A percentile compares a stretch with the other conserved stretches of the same genome.
phyloP scores from a whole-genome alignment of 805 yeast species.

The Maudiozyma pseudohumilis region DNA sequence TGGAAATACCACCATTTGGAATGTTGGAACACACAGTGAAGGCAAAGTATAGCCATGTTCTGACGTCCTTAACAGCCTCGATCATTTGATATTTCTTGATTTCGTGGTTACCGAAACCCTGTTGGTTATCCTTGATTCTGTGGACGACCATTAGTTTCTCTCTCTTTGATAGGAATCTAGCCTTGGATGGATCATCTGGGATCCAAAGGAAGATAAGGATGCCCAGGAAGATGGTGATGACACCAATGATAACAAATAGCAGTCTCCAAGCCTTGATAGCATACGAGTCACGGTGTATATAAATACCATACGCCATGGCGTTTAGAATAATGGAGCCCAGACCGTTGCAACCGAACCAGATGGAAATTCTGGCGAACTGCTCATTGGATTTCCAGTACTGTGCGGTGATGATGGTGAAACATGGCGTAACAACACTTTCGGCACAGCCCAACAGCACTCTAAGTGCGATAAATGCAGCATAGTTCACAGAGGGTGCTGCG shows the following conservation, averaged over 20 bases:
- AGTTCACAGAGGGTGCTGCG: conserved; percentile 36
- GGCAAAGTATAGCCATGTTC: conserved; percentile 39
- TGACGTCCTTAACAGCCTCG: conserved; percentile 41
- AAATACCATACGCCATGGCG: conserved; percentile 46
- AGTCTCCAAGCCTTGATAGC: conserved; percentile 49
- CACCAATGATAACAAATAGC: conserved; percentile 50
- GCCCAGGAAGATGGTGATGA: conserved; percentile 45
- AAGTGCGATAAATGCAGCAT: conserved; percentile 37
- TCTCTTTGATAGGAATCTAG: conserved; percentile 34
- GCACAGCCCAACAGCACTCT: conserved; percentile 43
- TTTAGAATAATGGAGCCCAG: conserved; percentile 41
- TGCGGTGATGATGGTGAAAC: conserved; percentile 44
- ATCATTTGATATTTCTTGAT: conserved; percentile 46
- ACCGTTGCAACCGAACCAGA: conserved; percentile 39
- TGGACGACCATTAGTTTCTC: conserved; percentile 41
- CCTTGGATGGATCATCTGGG: conserved; percentile 46
- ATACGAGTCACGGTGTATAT: conserved; percentile 31
- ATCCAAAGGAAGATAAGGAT: conserved; percentile 37
- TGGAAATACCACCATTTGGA: conserved; percentile 48
- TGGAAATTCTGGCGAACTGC: conserved; percentile 34
- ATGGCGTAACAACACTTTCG: conserved; percentile 48
- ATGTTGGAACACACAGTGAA: conserved; percentile 34
- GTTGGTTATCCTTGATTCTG: conserved; percentile 45
- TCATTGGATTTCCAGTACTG: conserved; percentile 48
- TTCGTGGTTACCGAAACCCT: conserved; percentile 46